A percentile compares a stretch with the other conserved stretches of the same genome.
Conservation (phyloP, 208 protist genomes). For the Crithidia fasciculata region DNA sequence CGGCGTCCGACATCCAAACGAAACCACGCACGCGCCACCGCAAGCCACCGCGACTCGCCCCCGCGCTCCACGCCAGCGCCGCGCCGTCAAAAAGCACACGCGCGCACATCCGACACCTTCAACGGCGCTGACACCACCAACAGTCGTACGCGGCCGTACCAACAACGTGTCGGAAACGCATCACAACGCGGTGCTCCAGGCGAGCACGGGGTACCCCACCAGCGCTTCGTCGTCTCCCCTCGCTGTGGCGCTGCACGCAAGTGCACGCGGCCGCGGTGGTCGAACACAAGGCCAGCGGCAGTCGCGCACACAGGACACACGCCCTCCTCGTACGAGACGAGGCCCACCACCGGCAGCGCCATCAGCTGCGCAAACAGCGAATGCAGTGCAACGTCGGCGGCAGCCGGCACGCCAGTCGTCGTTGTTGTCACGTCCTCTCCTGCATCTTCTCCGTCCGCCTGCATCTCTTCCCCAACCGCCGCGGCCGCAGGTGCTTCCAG, state of each 20-base stretch:
- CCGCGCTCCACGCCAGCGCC: constrained; percentile 5
- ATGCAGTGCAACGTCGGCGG: constrained; percentile 4
- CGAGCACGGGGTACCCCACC: constrained; percentile 9
- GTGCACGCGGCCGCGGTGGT: constrained; percentile 31
- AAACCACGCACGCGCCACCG: constrained; percentile 28
- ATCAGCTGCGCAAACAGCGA: constrained; percentile 43
- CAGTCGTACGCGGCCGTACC: constrained; percentile 5
- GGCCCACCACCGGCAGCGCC: constrained; percentile 46
- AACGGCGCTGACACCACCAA: too few species aligned
- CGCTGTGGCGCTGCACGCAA: constrained; percentile 3
- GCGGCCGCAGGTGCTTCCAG: constrained; percentile 12
- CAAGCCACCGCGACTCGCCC: too few species aligned
- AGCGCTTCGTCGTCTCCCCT: constrained; percentile 7
- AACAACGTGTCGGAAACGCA: constrained; percentile 32
- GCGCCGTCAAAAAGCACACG: background rate
- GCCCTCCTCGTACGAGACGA: constrained; percentile 42
- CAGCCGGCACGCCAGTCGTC: background rate
- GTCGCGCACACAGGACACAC: constrained; percentile 52
- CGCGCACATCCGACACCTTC: constrained; percentile 1
- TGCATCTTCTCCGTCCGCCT: background rate
- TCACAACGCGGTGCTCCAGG: constrained; percentile 26
- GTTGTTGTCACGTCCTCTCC: background rate
- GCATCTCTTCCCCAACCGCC: background rate
- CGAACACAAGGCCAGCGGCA: constrained; percentile 47
- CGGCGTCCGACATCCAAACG: constrained; percentile 34